phyloP scores from a whole-genome alignment of 2,329 filamentous ascomycete species.

The Alternaria gaisen region DNA sequence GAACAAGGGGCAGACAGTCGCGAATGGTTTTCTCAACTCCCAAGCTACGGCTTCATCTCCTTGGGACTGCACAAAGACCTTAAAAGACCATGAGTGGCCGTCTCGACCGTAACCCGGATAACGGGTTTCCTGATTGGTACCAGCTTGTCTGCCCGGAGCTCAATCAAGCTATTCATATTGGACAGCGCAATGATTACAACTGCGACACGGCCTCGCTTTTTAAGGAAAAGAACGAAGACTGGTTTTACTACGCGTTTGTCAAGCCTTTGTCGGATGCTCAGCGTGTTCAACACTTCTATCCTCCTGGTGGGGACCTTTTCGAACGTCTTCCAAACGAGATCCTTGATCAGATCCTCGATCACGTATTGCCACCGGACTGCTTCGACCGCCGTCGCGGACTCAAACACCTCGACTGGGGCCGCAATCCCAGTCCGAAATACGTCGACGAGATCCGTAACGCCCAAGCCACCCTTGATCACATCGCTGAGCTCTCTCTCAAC shows the following conservation, averaged over 20 bases:
- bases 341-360: slow-evolving; percentile 17
- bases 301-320: not conserved
- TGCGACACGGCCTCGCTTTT: not conserved
- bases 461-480: not conserved
- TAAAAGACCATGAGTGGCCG: not conserved
- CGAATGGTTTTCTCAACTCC: too few relatives aligned
- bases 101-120: not conserved
- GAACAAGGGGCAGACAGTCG: not conserved
- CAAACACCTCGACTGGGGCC: too few relatives aligned
- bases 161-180: not conserved
- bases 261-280: not conserved
- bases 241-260: not conserved
- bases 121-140: not conserved
- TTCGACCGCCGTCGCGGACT: not conserved
- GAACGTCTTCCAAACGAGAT: slow-evolving; percentile 24
- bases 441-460: too few relatives aligned
- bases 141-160: not conserved
- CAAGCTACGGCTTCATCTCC: not conserved
- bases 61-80: not conserved
- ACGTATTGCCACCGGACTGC: not conserved
- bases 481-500: not conserved
- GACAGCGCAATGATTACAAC: not conserved
- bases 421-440: too few relatives aligned
- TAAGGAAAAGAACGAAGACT: not conserved
- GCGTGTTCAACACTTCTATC: not conserved